A percentile compares a stretch with the other conserved stretches of the same genome.
These are phyloP conservation scores for Lodderomyces beijingensis DNA, from an alignment of 1,139 yeast species.

Conservation along the genomic window DNA sequence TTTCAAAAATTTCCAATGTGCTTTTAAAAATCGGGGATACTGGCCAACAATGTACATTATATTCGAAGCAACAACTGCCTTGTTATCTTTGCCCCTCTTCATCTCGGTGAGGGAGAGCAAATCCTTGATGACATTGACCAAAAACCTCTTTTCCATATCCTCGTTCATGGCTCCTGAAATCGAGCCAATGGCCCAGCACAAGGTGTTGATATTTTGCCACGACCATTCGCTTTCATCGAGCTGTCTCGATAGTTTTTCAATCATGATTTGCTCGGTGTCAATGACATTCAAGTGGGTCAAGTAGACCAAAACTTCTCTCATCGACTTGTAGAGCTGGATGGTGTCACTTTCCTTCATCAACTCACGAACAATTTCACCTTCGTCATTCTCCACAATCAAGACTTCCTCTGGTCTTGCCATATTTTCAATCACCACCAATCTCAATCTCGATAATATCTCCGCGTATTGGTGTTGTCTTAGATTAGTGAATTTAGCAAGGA, in stretches of 20 bases:
- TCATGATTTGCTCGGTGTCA: slow-evolving; percentile 93
- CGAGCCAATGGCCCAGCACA: slow-evolving; percentile 99
- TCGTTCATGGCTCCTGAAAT: slow-evolving; percentile 98
- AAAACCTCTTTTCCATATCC: slow-evolving; percentile 91
- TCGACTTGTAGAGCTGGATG: slow-evolving; percentile 87
- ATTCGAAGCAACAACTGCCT: slow-evolving; percentile 97
- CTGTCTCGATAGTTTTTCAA: slow-evolving; percentile 83
- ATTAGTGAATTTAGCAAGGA: slow-evolving; percentile 69
- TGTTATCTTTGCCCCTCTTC: slow-evolving; percentile 96
- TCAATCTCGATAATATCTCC: slow-evolving; percentile 69
- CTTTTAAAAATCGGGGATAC: slow-evolving; percentile 93
- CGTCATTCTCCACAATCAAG: slow-evolving; percentile 93
- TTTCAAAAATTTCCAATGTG: slow-evolving; percentile 96
- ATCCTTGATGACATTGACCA: slow-evolving; percentile 90
- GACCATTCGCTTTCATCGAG: slow-evolving; percentile 98
- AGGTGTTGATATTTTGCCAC: slow-evolving; percentile 94
- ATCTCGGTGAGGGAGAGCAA: slow-evolving; percentile 86
- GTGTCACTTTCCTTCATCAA: slow-evolving; percentile 97
- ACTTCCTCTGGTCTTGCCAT: slow-evolving; percentile 99
- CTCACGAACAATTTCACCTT: slow-evolving; percentile 97
- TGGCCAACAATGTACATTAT: slow-evolving; percentile 99
- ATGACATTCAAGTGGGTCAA: slow-evolving; percentile 92
- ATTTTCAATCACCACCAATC: slow-evolving; percentile 89
- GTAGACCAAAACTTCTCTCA: slow-evolving; percentile 93
- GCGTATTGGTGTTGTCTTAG: slow-evolving; percentile 82